Percentiles rank a stretch among this genome's conserved stretches.
Conservation (phyloP, 176 grass and related monocot species). For the Bonia amplexicaulis region DNA sequence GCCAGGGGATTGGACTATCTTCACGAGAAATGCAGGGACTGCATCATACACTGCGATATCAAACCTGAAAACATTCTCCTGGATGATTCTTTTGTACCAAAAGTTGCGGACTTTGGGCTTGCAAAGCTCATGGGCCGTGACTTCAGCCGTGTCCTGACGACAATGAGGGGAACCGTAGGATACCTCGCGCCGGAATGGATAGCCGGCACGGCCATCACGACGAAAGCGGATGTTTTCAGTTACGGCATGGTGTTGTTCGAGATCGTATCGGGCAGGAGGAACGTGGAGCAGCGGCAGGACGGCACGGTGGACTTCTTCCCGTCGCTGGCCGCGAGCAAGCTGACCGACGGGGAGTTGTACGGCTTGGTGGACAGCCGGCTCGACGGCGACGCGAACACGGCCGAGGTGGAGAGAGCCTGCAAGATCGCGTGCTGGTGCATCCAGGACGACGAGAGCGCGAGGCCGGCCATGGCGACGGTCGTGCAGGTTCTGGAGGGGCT, state of each 20-base stretch:
- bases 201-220: background rate
- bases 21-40: background rate
- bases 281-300: background rate
- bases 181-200: slow-evolving; percentile 2
- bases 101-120: background rate
- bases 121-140: background rate
- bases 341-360: too few species aligned
- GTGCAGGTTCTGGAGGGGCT: too few species aligned
- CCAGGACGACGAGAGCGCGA: too few species aligned
- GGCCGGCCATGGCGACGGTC: too few species aligned
- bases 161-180: background rate
- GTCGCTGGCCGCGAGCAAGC: too few species aligned
- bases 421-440: too few species aligned
- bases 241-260: background rate
- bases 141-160: background rate
- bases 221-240: background rate
- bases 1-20: background rate
- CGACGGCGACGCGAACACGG: too few species aligned
- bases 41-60: slow-evolving; percentile 51
- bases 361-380: too few species aligned
- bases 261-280: background rate
- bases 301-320: too few species aligned
- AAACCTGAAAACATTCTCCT: slow-evolving; percentile 54
- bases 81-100: background rate
- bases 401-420: too few species aligned